Conservation (phyloP, 148 eudicot genomes). For the Suaeda aralocaspica region DNA sequence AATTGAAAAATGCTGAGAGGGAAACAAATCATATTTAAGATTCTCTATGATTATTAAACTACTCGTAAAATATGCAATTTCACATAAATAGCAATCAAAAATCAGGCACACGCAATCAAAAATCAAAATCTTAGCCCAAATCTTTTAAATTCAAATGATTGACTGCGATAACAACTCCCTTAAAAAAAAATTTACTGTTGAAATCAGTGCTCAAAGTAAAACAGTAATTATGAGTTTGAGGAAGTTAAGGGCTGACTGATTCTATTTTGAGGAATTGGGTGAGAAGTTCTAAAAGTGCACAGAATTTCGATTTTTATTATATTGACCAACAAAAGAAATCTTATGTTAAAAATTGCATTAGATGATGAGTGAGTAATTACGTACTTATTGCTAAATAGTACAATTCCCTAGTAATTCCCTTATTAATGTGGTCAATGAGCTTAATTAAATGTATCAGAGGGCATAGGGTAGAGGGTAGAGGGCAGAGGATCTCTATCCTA, state of each 20-base stretch:
- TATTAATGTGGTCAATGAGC: too few species aligned
- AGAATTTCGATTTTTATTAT: background rate
- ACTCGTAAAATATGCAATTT: background rate
- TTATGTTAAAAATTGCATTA: too few species aligned
- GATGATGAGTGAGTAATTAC: too few species aligned
- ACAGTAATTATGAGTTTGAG: constrained; percentile 5
- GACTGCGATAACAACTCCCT: too few species aligned
- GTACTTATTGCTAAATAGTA: too few species aligned
- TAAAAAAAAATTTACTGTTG: too few species aligned
- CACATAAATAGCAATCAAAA: constrained; percentile 9
- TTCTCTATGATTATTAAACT: background rate
- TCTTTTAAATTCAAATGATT: constrained; percentile 13
- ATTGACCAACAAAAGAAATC: constrained; percentile 17
- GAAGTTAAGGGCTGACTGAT: background rate
- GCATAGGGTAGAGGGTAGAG: too few species aligned
- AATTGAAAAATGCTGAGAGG: background rate
- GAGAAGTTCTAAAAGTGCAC: background rate
- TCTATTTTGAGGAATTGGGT: background rate
- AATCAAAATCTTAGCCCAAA: constrained; percentile 6
- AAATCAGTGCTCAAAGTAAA: background rate
- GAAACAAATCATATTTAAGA: background rate
- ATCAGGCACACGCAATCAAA: background rate
- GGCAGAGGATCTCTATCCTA: too few species aligned
- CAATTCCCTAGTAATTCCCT: too few species aligned
- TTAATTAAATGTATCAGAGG: too few species aligned